Conservation (phyloP, 2,329 filamentous ascomycete species). For the Teratosphaeria zuluensis region DNA sequence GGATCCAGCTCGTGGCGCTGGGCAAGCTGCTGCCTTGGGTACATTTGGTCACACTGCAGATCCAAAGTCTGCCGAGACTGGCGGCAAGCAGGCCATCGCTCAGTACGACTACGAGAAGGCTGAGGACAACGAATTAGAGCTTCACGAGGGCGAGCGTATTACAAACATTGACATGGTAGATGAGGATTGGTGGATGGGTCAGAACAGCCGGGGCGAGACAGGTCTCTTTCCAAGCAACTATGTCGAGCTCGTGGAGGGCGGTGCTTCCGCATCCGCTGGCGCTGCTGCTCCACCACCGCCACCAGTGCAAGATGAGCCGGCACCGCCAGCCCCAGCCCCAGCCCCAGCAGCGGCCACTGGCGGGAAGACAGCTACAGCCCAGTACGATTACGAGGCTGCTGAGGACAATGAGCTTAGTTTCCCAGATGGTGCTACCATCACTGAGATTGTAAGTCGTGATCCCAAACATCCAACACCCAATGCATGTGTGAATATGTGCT, state of each 20-base stretch:
- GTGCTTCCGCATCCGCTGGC: conserved; percentile 25
- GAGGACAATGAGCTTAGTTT: conserved; percentile 86
- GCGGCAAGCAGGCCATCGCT: conserved; percentile 64
- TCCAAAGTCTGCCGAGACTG: conserved; percentile 28
- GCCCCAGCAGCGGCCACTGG: conserved; percentile 30
- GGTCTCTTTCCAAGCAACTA: conserved; percentile 97
- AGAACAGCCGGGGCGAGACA: conserved; percentile 71
- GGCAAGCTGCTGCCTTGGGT: conserved; percentile 34
- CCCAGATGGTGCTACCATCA: conserved; percentile 77
- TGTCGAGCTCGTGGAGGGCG: conserved; percentile 65
- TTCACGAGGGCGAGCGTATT: conserved; percentile 79
- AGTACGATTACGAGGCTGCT: conserved; percentile 94
- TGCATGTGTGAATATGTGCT: not conserved
- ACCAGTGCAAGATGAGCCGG: conserved; percentile 24
- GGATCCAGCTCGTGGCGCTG: conserved; percentile 45
- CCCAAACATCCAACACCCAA: not conserved
- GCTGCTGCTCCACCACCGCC: conserved; percentile 32
- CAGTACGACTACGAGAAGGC: conserved; percentile 97
- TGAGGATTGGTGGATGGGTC: conserved; percentile 97
- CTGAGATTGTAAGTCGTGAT: conserved; percentile 54
- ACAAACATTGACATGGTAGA: conserved; percentile 95
- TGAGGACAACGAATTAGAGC: conserved; percentile 91
- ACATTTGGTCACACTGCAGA: conserved; percentile 36
- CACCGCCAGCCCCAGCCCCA: not conserved
- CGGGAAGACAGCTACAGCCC: conserved; percentile 56